phyloP scores from a whole-genome alignment of 768 basidiomycete genomes.

The Cyathus striatus region DNA sequence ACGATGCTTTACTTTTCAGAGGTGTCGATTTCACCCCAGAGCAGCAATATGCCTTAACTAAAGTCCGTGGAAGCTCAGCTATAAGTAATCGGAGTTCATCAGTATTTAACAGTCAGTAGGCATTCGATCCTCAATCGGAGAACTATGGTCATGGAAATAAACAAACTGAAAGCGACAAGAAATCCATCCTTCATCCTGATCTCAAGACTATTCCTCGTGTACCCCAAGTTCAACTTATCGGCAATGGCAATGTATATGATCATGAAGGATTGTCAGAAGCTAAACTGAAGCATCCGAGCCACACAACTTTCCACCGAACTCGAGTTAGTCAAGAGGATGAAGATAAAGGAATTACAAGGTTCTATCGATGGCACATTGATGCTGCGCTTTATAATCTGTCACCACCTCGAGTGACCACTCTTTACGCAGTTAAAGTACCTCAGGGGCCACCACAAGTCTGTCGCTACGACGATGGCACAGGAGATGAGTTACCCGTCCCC shows the following conservation, averaged over 20 bases:
- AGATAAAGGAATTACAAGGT: constrained; percentile 67
- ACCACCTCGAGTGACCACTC: constrained; percentile 76
- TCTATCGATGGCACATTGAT: constrained; percentile 90
- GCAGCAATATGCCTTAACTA: constrained; percentile 42
- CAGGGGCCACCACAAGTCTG: constrained; percentile 54
- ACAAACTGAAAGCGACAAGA: constrained; percentile 63
- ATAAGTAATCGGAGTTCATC: neutral
- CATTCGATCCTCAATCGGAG: constrained; percentile 58
- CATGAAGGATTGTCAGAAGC: constrained; percentile 76
- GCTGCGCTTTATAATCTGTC: constrained; percentile 73
- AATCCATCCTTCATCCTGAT: constrained; percentile 81
- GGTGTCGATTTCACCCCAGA: constrained; percentile 55
- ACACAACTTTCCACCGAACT: constrained; percentile 82
- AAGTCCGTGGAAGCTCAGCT: constrained; percentile 36
- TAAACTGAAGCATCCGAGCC: constrained; percentile 79
- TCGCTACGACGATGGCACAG: constrained; percentile 81
- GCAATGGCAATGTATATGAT: constrained; percentile 74
- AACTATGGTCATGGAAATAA: constrained; percentile 85
- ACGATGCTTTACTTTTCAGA: constrained; percentile 71
- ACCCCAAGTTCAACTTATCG: constrained; percentile 87
- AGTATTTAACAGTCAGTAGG: constrained; percentile 45
- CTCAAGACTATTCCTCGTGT: constrained; percentile 83
- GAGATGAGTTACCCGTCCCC: constrained; percentile 74
- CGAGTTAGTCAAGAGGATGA: constrained; percentile 67
- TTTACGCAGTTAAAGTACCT: constrained; percentile 73